Percentiles rank a stretch among this genome's conserved stretches.
phyloP scores from a whole-genome alignment of 1,284 basidiomycete genomes.

The Trichosporon ovoides region DNA sequence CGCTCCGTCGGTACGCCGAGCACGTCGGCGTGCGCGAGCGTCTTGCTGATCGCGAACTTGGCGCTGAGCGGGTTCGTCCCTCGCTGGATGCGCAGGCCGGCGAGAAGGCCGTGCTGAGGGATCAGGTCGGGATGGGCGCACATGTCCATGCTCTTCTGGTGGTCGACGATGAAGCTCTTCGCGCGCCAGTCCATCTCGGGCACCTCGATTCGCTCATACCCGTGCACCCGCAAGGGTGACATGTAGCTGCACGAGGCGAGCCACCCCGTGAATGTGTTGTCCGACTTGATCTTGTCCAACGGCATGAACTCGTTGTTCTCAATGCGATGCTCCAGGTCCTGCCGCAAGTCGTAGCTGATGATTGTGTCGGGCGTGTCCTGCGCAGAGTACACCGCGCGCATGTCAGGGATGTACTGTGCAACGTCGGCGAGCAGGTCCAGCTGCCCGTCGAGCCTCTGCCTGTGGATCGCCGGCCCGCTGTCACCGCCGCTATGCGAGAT shows the following conservation, averaged over 20 bases:
- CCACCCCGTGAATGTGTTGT: not conserved
- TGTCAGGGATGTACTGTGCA: slow-evolving; percentile 37
- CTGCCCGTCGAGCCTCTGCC: slow-evolving; percentile 39
- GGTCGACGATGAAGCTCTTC: slow-evolving; percentile 41
- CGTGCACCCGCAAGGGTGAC: not conserved
- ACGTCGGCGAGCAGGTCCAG: slow-evolving; percentile 34
- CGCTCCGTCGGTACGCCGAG: slow-evolving; percentile 47
- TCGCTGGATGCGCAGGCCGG: slow-evolving; percentile 14
- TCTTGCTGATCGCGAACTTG: slow-evolving; percentile 43
- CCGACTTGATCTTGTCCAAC: not conserved
- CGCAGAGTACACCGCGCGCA: slow-evolving; percentile 36
- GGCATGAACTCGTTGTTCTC: slow-evolving; percentile 43
- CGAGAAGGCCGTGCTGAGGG: slow-evolving; percentile 34
- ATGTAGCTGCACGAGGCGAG: not conserved
- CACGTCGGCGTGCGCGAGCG: slow-evolving; percentile 40
- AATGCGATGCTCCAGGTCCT: slow-evolving; percentile 50
- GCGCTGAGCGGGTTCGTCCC: slow-evolving; percentile 32
- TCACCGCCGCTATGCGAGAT: slow-evolving; percentile 3
- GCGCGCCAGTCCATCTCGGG: slow-evolving; percentile 32
- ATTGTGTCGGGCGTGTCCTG: slow-evolving; percentile 52
- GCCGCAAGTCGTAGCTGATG: slow-evolving; percentile 51
- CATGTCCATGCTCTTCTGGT: slow-evolving; percentile 32
- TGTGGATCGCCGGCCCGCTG: slow-evolving; percentile 9
- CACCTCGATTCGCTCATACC: not conserved
- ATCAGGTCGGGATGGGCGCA: slow-evolving; percentile 39